Evolutionary conservation across 2,329 filamentous ascomycete species (phyloP).

Genomic region (Cordyceps cicadae): DNA sequence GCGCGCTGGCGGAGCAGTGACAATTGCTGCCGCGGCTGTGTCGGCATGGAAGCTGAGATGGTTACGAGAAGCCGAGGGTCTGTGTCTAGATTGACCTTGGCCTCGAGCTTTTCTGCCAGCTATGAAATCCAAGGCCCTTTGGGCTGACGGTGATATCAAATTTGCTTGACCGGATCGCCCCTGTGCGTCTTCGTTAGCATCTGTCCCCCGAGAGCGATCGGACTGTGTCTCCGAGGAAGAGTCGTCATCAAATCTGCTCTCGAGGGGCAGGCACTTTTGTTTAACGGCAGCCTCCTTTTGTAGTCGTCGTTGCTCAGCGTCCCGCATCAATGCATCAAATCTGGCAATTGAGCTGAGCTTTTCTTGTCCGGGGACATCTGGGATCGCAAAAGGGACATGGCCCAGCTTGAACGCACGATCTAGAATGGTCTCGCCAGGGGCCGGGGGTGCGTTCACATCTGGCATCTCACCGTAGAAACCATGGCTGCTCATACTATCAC

Average conservation of each 20-base stretch:
- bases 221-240: slow-evolving; percentile 34
- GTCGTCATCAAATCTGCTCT: slow-evolving; percentile 45
- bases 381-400: slow-evolving; percentile 53
- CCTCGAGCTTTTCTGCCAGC: slow-evolving; percentile 31
- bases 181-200: slow-evolving; percentile 33
- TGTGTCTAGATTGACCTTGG: slow-evolving; percentile 22
- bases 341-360: slow-evolving; percentile 56
- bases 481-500: slow-evolving; percentile 47
- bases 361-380: slow-evolving; percentile 47
- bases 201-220: slow-evolving; percentile 31
- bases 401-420: slow-evolving; percentile 58
- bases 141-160: slow-evolving; percentile 38
- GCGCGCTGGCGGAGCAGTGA: slow-evolving; percentile 26
- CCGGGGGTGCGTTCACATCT: slow-evolving; percentile 42
- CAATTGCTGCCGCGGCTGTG: slow-evolving; percentile 15
- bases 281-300: slow-evolving; percentile 29
- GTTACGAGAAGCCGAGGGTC: slow-evolving; percentile 24
- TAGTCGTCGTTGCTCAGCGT: slow-evolving; percentile 44
- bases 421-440: slow-evolving; percentile 56
- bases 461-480: slow-evolving; percentile 30
- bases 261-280: slow-evolving; percentile 28
- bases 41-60: slow-evolving; percentile 25
- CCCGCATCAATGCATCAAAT: slow-evolving; percentile 58
- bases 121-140: slow-evolving; percentile 44
- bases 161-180: slow-evolving; percentile 19